These are phyloP conservation scores for Tulasnella sp. DNA, from an alignment of 768 basidiomycete species.

Conservation along the genomic window DNA sequence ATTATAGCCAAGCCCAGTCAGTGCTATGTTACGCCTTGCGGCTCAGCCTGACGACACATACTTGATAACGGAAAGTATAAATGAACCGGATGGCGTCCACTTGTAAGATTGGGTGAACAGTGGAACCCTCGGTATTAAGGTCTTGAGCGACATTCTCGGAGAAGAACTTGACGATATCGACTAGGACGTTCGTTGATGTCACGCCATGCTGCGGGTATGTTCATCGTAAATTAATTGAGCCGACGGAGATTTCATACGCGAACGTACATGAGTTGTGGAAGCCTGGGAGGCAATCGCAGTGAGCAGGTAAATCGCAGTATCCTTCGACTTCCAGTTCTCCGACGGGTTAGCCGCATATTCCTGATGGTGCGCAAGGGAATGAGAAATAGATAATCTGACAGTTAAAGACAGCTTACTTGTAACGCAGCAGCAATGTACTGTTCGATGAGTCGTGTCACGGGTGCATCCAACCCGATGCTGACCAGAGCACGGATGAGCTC, in stretches of 20 bases:
- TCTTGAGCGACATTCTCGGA: conserved; percentile 87
- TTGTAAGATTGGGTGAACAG: conserved; percentile 84
- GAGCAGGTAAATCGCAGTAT: conserved; percentile 87
- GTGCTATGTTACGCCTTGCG: not conserved
- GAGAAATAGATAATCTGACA: not conserved
- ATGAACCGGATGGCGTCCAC: conserved; percentile 96
- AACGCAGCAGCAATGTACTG: conserved; percentile 79
- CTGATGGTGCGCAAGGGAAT: conserved; percentile 29
- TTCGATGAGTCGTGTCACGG: conserved; percentile 83
- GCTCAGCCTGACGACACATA: conserved; percentile 37
- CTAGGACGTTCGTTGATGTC: conserved; percentile 84
- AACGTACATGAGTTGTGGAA: conserved; percentile 70
- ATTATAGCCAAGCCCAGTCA: not conserved
- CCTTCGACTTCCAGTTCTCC: conserved; percentile 86
- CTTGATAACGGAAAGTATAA: conserved; percentile 94
- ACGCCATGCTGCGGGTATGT: conserved; percentile 67
- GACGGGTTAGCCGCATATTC: conserved; percentile 54
- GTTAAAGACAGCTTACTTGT: conserved; percentile 36
- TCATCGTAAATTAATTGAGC: not conserved
- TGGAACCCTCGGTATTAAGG: conserved; percentile 62
- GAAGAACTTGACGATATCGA: conserved; percentile 95
- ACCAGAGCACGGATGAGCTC: conserved; percentile 94
- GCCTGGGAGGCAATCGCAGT: conserved; percentile 92
- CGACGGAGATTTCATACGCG: not conserved
- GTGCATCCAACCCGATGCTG: conserved; percentile 66